These are phyloP conservation scores for Triadica sebifera DNA, from an alignment of 345 rosid species.

Conservation along the genomic window DNA sequence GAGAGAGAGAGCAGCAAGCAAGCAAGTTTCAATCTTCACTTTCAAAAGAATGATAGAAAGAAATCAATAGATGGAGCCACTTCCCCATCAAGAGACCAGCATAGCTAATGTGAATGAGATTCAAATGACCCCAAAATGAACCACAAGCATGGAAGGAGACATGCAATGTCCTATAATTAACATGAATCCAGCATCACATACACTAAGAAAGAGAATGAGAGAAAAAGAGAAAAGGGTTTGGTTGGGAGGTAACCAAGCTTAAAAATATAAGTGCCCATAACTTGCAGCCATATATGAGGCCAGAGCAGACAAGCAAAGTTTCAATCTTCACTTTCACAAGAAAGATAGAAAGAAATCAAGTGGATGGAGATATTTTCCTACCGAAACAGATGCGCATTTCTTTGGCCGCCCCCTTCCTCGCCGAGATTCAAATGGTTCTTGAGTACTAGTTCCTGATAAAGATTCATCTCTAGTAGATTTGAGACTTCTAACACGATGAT, in stretches of 20 bases:
- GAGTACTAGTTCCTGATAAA: slow-evolving; percentile 23
- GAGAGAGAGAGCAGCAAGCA: too few species aligned
- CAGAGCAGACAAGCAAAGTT: background rate
- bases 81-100: too few species aligned
- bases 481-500: slow-evolving; percentile 19
- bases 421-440: slow-evolving; percentile 35
- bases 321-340: background rate
- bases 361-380: slow-evolving; percentile 21
- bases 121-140: too few species aligned
- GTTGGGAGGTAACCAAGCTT: background rate
- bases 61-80: too few species aligned
- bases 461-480: slow-evolving; percentile 25
- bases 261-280: too few species aligned
- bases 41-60: too few species aligned
- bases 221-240: background rate
- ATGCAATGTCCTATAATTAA: background rate
- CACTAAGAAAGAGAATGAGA: background rate
- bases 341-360: background rate
- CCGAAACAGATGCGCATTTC: slow-evolving; percentile 39
- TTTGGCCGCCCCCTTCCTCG: slow-evolving; percentile 37
- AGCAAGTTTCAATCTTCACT: too few species aligned
- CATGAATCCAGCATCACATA: background rate
- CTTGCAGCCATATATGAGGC: background rate
- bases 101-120: too few species aligned
- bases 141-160: background rate